These are phyloP conservation scores for Daldinia grandis DNA, from an alignment of 495 filamentous ascomycete genomes.

Conservation along the genomic window DNA sequence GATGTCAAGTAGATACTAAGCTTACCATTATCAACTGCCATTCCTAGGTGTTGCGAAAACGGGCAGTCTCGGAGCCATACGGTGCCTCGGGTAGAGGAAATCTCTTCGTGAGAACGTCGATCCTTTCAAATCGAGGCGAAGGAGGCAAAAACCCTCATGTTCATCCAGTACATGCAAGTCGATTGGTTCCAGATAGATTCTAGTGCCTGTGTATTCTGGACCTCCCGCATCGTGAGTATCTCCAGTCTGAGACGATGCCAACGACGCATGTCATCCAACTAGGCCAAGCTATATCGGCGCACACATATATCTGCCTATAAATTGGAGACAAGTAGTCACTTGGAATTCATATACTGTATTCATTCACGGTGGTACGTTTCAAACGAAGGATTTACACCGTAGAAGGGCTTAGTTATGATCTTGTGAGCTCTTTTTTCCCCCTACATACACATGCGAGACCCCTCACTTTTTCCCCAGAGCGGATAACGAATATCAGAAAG, in stretches of 20 bases:
- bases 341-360: slow-evolving; percentile 10
- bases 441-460: slow-evolving; percentile 11
- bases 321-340: slow-evolving; percentile 2
- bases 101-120: slow-evolving; percentile 20
- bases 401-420: slow-evolving; percentile 9
- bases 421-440: slow-evolving; percentile 2
- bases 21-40: slow-evolving; percentile 32
- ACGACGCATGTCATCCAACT: slow-evolving; percentile 34
- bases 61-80: slow-evolving; percentile 28
- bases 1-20: slow-evolving; percentile 9
- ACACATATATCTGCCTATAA: slow-evolving; percentile 18
- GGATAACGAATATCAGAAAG: not conserved
- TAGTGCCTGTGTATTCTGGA: slow-evolving; percentile 28
- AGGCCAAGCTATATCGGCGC: slow-evolving; percentile 28
- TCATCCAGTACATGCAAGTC: slow-evolving; percentile 24
- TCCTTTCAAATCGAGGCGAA: slow-evolving; percentile 33
- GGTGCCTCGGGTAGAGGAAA: slow-evolving; percentile 23
- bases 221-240: slow-evolving; percentile 33
- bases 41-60: slow-evolving; percentile 16
- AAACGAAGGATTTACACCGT: not conserved
- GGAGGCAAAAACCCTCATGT: slow-evolving; percentile 30
- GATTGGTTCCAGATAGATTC: slow-evolving; percentile 30
- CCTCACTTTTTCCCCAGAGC: slow-evolving; percentile 11
- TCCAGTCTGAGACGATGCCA: slow-evolving; percentile 22
- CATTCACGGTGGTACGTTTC: slow-evolving; percentile 6